Evolutionary conservation across 1,139 yeast species (phyloP).

Genomic region (Zygoascus meyerae): DNA sequence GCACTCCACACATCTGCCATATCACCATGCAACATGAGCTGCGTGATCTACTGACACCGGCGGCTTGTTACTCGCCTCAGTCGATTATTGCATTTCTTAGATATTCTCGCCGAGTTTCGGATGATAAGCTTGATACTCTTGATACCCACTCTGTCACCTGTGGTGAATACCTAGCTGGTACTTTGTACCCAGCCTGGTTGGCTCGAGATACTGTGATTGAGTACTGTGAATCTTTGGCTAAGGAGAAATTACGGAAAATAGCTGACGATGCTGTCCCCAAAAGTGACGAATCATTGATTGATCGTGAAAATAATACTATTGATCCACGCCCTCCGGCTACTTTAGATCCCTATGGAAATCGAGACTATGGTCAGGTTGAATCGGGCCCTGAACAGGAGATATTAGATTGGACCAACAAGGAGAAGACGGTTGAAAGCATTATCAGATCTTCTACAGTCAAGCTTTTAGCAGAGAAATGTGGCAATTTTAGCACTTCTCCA

Average conservation of each 20-base stretch:
- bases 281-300: not conserved
- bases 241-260: slow-evolving; percentile 9
- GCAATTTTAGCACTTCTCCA: slow-evolving; percentile 13
- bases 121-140: slow-evolving; percentile 23
- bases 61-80: slow-evolving; percentile 24
- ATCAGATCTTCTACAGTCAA: slow-evolving; percentile 28
- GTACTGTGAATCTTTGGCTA: slow-evolving; percentile 29
- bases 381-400: slow-evolving; percentile 21
- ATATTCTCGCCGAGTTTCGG: slow-evolving; percentile 25
- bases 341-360: slow-evolving; percentile 33
- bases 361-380: slow-evolving; percentile 20
- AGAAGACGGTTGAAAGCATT: slow-evolving; percentile 29
- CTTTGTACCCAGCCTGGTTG: slow-evolving; percentile 32
- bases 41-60: slow-evolving; percentile 22
- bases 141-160: slow-evolving; percentile 26
- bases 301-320: not conserved
- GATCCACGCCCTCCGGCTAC: slow-evolving; percentile 28
- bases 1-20: too few relatives aligned
- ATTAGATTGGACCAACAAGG: slow-evolving; percentile 28
- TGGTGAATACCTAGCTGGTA: slow-evolving; percentile 21
- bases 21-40: slow-evolving; percentile 1
- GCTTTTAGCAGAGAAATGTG: slow-evolving; percentile 27
- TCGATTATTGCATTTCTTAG: slow-evolving; percentile 25
- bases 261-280: not conserved
- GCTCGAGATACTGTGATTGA: slow-evolving; percentile 29